Percentiles rank a stretch among this genome's conserved stretches.
phyloP scores from a whole-genome alignment of 495 filamentous ascomycete genomes.

The Aspergillus hancockii region DNA sequence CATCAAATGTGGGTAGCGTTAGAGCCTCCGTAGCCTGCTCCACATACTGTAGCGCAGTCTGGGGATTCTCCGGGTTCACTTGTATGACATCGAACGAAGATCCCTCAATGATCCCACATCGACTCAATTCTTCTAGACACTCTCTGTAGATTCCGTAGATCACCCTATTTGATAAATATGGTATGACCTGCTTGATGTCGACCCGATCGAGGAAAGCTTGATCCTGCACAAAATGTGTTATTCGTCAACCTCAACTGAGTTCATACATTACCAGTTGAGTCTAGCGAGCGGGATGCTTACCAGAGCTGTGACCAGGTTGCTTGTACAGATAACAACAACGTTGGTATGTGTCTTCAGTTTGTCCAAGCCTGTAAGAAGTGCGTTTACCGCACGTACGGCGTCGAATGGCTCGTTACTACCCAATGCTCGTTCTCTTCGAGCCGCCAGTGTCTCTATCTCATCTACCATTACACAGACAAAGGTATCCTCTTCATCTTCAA shows the following conservation, averaged over 20 bases:
- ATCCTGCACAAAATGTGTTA: constrained; percentile 27
- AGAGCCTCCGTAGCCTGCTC: constrained; percentile 19
- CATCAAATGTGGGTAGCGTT: constrained; percentile 19
- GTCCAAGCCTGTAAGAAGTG: constrained; percentile 39
- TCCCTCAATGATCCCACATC: constrained; percentile 37
- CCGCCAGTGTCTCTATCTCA: constrained; percentile 56
- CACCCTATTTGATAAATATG: constrained; percentile 33
- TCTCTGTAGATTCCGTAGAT: constrained; percentile 55
- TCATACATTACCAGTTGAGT: background rate
- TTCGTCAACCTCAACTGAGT: background rate
- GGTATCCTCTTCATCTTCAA: constrained; percentile 42
- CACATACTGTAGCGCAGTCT: constrained; percentile 22
- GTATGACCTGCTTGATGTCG: constrained; percentile 53
- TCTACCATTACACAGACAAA: constrained; percentile 56
- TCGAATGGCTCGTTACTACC: constrained; percentile 50
- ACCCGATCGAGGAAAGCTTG: constrained; percentile 57
- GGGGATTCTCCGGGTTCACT: constrained; percentile 20
- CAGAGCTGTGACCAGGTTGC: constrained; percentile 46
- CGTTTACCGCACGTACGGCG: constrained; percentile 42
- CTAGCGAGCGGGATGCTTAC: constrained; percentile 19
- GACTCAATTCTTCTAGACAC: constrained; percentile 50
- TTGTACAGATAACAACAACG: constrained; percentile 53
- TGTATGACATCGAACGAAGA: constrained; percentile 22
- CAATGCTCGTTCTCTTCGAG: constrained; percentile 42
- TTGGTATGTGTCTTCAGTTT: constrained; percentile 40